phyloP scores from a whole-genome alignment of 345 rosid species.

The Eucalyptus leucophloia region DNA sequence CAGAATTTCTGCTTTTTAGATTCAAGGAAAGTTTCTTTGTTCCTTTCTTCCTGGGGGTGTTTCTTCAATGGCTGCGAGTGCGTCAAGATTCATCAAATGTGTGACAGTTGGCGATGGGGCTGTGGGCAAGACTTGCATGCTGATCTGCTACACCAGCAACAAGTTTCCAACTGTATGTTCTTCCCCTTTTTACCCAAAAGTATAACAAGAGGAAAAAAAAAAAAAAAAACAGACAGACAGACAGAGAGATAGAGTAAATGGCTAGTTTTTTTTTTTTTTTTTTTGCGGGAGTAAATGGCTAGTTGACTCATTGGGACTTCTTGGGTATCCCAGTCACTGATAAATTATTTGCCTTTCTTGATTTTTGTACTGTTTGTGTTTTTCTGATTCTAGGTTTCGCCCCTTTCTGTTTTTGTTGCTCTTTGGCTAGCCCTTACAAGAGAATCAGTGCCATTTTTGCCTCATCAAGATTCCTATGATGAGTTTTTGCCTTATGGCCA shows the following conservation, averaged over 20 bases:
- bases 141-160: slow-evolving; percentile 78
- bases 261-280: no score
- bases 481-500: neutral
- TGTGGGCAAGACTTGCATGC: slow-evolving; percentile 83
- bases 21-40: neutral
- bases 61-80: slow-evolving; percentile 49
- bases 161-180: slow-evolving; percentile 68
- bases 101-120: slow-evolving; percentile 85
- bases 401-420: slow-evolving; percentile 4
- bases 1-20: neutral
- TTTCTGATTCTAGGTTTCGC: neutral
- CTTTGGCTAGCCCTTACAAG: neutral
- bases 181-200: neutral
- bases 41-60: neutral
- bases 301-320: neutral
- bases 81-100: slow-evolving; percentile 74
- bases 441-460: neutral
- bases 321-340: neutral
- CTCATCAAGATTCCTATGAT: neutral
- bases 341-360: slow-evolving; percentile 1
- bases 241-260: neutral
- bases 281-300: no score
- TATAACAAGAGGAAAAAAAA: neutral
- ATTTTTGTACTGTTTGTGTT: neutral
- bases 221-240: neutral